Conservation (phyloP, 2,329 filamentous ascomycete genomes). For the Aureobasidium sp. region DNA sequence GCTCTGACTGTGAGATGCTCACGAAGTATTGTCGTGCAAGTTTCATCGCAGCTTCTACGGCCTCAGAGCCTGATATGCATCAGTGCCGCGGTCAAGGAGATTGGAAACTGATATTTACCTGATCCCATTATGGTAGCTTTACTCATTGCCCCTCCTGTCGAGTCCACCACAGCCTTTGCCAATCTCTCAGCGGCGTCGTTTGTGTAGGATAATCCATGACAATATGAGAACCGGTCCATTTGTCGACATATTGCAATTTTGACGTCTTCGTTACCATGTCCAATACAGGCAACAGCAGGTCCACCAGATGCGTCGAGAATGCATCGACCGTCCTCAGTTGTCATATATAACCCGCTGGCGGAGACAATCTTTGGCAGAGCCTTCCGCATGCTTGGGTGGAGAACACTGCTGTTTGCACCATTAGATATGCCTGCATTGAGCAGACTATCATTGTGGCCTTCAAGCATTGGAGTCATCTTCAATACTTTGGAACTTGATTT, state of each 20-base stretch:
- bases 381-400: too few species aligned
- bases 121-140: slow-evolving; percentile 52
- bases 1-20: slow-evolving; percentile 42
- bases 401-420: too few species aligned
- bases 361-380: too few species aligned
- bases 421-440: too few species aligned
- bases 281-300: slow-evolving; percentile 64
- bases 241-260: slow-evolving; percentile 53
- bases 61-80: slow-evolving; percentile 39
- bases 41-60: slow-evolving; percentile 62
- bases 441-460: too few species aligned
- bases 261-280: slow-evolving; percentile 57
- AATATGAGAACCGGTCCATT: slow-evolving; percentile 52
- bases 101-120: neutral
- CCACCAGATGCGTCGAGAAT: slow-evolving; percentile 69
- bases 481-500: too few species aligned
- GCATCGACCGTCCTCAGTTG: slow-evolving; percentile 24
- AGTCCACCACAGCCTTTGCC: slow-evolving; percentile 41
- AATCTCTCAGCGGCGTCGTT: slow-evolving; percentile 48
- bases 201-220: slow-evolving; percentile 52
- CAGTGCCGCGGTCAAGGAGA: too few species aligned
- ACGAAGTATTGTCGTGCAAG: slow-evolving; percentile 59
- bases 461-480: too few species aligned
- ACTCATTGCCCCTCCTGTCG: slow-evolving; percentile 46
- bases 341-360: too few species aligned